These are phyloP conservation scores for Candida dubliniensis DNA, from an alignment of 1,139 yeast species.

Conservation along the genomic window DNA sequence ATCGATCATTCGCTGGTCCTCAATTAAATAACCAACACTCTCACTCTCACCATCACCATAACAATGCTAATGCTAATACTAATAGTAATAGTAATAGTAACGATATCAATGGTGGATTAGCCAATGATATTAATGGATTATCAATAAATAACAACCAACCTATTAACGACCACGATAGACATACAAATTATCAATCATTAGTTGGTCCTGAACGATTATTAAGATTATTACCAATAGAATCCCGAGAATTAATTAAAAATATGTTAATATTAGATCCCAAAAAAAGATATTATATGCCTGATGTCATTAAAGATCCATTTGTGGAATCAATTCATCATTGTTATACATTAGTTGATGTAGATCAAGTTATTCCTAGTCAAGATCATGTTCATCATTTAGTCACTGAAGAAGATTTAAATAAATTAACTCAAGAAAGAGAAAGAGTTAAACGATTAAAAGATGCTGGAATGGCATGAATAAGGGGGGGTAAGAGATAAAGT, in stretches of 20 bases:
- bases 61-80: no score
- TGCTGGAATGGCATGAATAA: slow-evolving; percentile 13
- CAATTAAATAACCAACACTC: slow-evolving; percentile 9
- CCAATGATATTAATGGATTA: slow-evolving; percentile 8
- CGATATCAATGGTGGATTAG: not conserved
- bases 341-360: slow-evolving; percentile 14
- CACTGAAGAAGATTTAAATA: slow-evolving; percentile 53
- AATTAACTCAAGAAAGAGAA: slow-evolving; percentile 41
- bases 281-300: slow-evolving; percentile 30
- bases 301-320: slow-evolving; percentile 32
- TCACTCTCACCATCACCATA: no score
- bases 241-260: slow-evolving; percentile 32
- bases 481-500: not conserved
- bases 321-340: slow-evolving; percentile 32
- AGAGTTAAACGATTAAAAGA: slow-evolving; percentile 23
- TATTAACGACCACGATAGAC: slow-evolving; percentile 1
- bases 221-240: slow-evolving; percentile 37
- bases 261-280: slow-evolving; percentile 34
- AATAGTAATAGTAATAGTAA: not conserved
- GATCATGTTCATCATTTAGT: slow-evolving; percentile 57
- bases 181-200: slow-evolving; percentile 10
- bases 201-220: slow-evolving; percentile 37
- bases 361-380: slow-evolving; percentile 5
- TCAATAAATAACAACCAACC: not conserved
- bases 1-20: slow-evolving; percentile 32